These are phyloP conservation scores for Sordariomycetes sp. DNA, from an alignment of 2,329 filamentous ascomycete genomes.

Conservation along the genomic window DNA sequence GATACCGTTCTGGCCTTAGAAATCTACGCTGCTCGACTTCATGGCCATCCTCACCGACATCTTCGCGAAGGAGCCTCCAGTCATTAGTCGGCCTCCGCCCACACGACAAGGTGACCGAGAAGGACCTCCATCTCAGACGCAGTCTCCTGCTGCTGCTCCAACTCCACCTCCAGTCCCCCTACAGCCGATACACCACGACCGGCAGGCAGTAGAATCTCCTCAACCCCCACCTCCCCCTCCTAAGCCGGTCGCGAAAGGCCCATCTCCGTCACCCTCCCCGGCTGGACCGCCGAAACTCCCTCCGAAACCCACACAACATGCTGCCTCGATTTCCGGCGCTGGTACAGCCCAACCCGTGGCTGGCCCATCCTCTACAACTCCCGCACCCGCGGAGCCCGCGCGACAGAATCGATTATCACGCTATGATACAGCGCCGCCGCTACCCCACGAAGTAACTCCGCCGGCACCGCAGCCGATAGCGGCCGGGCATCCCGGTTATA, in stretches of 20 bases:
- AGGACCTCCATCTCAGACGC: not conserved
- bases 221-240: slow-evolving; percentile 3
- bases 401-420: slow-evolving; percentile 18
- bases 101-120: slow-evolving; percentile 16
- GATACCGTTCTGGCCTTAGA: slow-evolving; percentile 35
- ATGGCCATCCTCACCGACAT: slow-evolving; percentile 72
- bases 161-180: slow-evolving; percentile 57
- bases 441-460: slow-evolving; percentile 11
- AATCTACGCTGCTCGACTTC: slow-evolving; percentile 76
- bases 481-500: not conserved
- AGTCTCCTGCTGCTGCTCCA: slow-evolving; percentile 32
- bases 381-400: not conserved
- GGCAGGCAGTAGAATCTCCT: slow-evolving; percentile 19
- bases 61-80: slow-evolving; percentile 90
- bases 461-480: not conserved
- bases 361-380: not conserved
- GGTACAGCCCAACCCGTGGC: not conserved
- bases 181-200: slow-evolving; percentile 49
- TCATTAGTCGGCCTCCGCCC: slow-evolving; percentile 49
- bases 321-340: not conserved
- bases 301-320: not conserved
- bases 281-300: slow-evolving; percentile 12
- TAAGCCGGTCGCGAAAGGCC: slow-evolving; percentile 9
- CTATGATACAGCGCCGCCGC: slow-evolving; percentile 36
- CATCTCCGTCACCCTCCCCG: slow-evolving; percentile 14